Evolutionary conservation across 2,329 filamentous ascomycete genomes (phyloP).

Genomic region (Neofusicoccum sp.): DNA sequence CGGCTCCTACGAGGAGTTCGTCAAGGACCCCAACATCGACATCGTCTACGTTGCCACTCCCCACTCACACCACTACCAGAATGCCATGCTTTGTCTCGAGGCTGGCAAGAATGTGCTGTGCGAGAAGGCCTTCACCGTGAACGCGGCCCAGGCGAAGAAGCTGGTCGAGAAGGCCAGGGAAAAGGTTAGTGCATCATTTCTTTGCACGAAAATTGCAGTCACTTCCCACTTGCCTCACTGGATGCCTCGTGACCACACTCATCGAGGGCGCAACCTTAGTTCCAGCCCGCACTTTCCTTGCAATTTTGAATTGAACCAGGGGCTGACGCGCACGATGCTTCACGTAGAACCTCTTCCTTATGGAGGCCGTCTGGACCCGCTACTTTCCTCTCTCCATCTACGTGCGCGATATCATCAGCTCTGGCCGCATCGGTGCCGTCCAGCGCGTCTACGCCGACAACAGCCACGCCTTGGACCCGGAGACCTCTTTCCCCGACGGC

Average conservation of each 20-base stretch:
- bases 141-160: slow-evolving; percentile 70
- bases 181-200: slow-evolving; percentile 45
- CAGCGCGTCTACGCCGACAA: slow-evolving; percentile 57
- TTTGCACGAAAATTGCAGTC: not conserved
- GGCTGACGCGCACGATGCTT: not conserved
- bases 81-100: slow-evolving; percentile 78
- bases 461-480: slow-evolving; percentile 59
- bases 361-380: slow-evolving; percentile 77
- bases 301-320: not conserved
- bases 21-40: slow-evolving; percentile 74
- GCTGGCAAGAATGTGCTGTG: slow-evolving; percentile 86
- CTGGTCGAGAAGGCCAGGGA: slow-evolving; percentile 69
- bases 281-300: no score
- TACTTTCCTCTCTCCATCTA: slow-evolving; percentile 83
- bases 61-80: slow-evolving; percentile 91
- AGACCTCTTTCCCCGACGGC: slow-evolving; percentile 52
- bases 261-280: no score
- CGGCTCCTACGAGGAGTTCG: slow-evolving; percentile 78
- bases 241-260: no score
- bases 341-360: slow-evolving; percentile 44
- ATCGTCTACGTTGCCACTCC: slow-evolving; percentile 88
- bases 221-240: no score
- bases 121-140: slow-evolving; percentile 88
- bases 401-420: slow-evolving; percentile 63
- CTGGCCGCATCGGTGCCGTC: slow-evolving; percentile 55